phyloP scores from a whole-genome alignment of 2,329 filamentous ascomycete species.

The Aschersonia sp. region DNA sequence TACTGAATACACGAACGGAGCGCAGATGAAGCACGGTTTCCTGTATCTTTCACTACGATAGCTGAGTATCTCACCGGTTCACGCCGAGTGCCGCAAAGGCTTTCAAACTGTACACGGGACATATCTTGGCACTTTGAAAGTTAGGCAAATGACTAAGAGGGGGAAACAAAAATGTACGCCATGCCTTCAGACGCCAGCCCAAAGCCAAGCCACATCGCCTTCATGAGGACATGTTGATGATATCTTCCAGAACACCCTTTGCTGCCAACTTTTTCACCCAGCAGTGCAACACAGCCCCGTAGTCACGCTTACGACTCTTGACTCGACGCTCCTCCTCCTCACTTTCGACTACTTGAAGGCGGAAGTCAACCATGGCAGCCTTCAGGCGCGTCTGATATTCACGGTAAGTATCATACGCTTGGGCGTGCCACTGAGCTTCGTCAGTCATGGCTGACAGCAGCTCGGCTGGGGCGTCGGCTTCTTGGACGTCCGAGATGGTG shows the following conservation, averaged over 20 bases:
- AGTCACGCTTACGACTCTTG: constrained; percentile 47
- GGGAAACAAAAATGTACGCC: background rate
- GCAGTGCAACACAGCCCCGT: constrained; percentile 50
- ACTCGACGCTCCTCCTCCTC: constrained; percentile 37
- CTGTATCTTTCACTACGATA: no score
- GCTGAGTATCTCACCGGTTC: no score
- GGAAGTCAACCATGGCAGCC: constrained; percentile 27
- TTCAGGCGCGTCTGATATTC: constrained; percentile 26
- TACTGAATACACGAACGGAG: no score
- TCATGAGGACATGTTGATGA: constrained; percentile 13
- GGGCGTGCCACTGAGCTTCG: constrained; percentile 2
- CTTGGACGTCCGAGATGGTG: constrained; percentile 10
- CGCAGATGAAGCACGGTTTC: no score
- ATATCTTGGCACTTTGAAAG: no score
- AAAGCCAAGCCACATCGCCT: background rate
- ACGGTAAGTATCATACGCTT: constrained; percentile 20
- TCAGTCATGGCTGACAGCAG: constrained; percentile 6
- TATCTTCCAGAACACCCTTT: constrained; percentile 41
- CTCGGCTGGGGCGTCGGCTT: constrained; percentile 7
- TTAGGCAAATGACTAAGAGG: background rate
- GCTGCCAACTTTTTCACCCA: constrained; percentile 59
- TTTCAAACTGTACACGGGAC: no score
- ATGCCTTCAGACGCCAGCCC: no score
- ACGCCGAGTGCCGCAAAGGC: no score
- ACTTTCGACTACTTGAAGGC: constrained; percentile 29